Base-by-base conservation (phyloP, 2,329 filamentous ascomycete genomes). In the Cladobotryum protrusum region DNA sequence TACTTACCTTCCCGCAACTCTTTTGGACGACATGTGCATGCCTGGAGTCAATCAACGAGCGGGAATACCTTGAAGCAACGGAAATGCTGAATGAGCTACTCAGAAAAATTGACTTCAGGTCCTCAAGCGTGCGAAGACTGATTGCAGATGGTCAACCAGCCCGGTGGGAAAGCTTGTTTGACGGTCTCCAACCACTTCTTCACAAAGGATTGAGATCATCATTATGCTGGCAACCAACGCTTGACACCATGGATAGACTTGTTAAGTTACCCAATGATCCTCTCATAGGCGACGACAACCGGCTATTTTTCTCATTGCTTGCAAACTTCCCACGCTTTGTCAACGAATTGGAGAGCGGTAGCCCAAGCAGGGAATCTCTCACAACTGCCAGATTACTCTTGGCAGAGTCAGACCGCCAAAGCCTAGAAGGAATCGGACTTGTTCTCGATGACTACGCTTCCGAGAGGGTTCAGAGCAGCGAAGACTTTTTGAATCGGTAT, bases 11-110 rank as follows among this genome's bases (percentile, higher is more conserved):
- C 57, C 93, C 93, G 2, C 92, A 97, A 61, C 74, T 99, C 1
- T 97, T 99, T 68, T 99, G 95, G 95, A 95, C 92, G 1, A 96
- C 89, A 0, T 96, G 91, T 61, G 93, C 93, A 11, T 99, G 93
- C 64, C 73, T 99, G 17, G 91, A 97, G 62, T 97, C 93, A 0
- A 95, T 97, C 61, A 95, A 97, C 56, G 95, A 99, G 68, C 81
- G 86, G 18, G 93, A 99, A 62, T 99, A 96, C 55, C 79, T 93
- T 54, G 93, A 96, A 64, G 90, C 88, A 18, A 74, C 96, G 12
- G 85, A 87, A 47, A 96, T 99, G 87, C 77, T 99, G 9, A 87
- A 95, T 52, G 87, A 87, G 61, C 83, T 95, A 34, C 71, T 99
- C 18, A 80, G 83, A 57, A 95, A 93, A 64, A 74, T 97, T 18